phyloP scores from a whole-genome alignment of 257 asterid species.

The Capsicum baccatum region DNA sequence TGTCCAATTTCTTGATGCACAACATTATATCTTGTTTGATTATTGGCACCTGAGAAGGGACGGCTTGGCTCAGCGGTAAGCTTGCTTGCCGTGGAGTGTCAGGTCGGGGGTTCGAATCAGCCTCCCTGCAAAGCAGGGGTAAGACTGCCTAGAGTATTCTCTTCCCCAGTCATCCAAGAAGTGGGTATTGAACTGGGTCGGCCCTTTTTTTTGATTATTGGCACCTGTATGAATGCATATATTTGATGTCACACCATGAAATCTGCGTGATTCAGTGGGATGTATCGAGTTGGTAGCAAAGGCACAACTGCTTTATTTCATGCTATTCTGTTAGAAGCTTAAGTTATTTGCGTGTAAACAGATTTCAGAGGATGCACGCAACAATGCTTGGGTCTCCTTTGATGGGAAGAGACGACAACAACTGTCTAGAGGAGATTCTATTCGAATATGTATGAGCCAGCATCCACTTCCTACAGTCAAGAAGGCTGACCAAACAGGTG shows the following conservation, averaged over 20 bases:
- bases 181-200: no score
- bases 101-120: no score
- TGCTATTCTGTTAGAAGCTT: not conserved
- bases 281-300: not conserved
- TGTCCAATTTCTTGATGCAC: not conserved
- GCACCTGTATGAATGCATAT: not conserved
- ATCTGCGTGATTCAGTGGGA: not conserved
- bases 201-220: not conserved
- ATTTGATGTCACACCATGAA: not conserved
- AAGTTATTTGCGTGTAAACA: conserved; percentile 22
- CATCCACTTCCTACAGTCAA: conserved; percentile 98
- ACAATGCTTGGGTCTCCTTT: conserved; percentile 96
- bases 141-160: no score
- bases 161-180: no score
- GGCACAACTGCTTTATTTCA: not conserved
- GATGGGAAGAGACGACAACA: conserved; percentile 99
- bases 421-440: conserved; percentile 87
- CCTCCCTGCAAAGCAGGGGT: no score
- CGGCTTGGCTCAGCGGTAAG: no score
- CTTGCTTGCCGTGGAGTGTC: no score
- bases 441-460: conserved; percentile 88
- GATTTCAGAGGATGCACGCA: conserved; percentile 94
- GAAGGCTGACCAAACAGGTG: conserved; percentile 91
- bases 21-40: not conserved
- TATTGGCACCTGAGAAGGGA: no score